phyloP scores from a whole-genome alignment of 768 basidiomycete genomes.

The Leccinum arenicola region DNA sequence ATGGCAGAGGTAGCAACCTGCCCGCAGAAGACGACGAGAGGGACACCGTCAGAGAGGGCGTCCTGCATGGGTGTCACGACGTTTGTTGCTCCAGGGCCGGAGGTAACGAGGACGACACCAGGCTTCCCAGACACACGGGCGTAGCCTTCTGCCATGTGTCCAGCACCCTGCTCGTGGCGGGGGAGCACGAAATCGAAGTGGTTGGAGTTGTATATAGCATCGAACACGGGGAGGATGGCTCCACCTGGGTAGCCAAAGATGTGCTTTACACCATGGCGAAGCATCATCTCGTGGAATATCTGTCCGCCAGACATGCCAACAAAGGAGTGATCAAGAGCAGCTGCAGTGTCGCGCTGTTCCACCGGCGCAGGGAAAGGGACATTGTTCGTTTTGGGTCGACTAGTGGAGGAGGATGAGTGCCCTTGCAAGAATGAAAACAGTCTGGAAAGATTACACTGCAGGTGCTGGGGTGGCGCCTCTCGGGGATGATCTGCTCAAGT shows the following conservation, averaged over 20 bases:
- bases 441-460: constrained; percentile 46
- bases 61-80: constrained; percentile 98
- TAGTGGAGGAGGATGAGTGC: constrained; percentile 52
- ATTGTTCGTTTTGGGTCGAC: constrained; percentile 40
- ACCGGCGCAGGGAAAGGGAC: constrained; percentile 35
- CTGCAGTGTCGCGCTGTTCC: constrained; percentile 41
- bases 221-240: constrained; percentile 98
- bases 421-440: neutral
- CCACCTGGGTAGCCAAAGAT: constrained; percentile 98
- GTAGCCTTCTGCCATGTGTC: constrained; percentile 99
- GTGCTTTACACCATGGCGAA: constrained; percentile 92
- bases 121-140: constrained; percentile 97
- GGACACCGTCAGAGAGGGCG: constrained; percentile 90
- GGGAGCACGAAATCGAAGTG: constrained; percentile 96
- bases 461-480: constrained; percentile 61
- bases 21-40: constrained; percentile 92
- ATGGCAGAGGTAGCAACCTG: constrained; percentile 99
- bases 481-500: constrained; percentile 66
- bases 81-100: constrained; percentile 97
- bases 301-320: constrained; percentile 93
- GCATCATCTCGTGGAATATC: constrained; percentile 99
- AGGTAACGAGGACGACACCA: constrained; percentile 96
- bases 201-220: constrained; percentile 95
- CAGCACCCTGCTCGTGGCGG: constrained; percentile 96
- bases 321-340: constrained; percentile 76